Evolutionary conservation across 306 rosid genomes (phyloP), one percentile per base, ranked within the genome.

Genomic region (Geum urbanum): DNA sequence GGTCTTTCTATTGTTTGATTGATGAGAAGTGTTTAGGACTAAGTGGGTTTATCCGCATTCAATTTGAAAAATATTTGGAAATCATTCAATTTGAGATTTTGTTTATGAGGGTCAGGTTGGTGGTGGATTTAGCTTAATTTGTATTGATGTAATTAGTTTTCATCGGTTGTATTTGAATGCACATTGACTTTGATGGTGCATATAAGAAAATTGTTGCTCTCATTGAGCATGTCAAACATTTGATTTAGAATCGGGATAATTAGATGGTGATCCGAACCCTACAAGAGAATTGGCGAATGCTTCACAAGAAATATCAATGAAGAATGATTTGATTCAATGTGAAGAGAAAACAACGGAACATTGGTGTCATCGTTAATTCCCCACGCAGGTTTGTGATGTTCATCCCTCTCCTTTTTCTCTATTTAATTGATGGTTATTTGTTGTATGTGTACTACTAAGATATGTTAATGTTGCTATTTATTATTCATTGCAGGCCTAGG

Each of bases 151-250:
- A n/a, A n/a, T n/a, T n/a, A n/a, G n/a, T n/a, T n/a, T n/a, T n/a
- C n/a, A n/a, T n/a, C n/a, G n/a, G n/a, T n/a, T n/a, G n/a, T n/a
- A n/a, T n/a, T n/a, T n/a, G n/a, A n/a, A n/a, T n/a, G n/a, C n/a
- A n/a, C n/a, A n/a, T n/a, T n/a, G n/a, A 89, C 55, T 92, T 95
- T 44, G 98, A 92, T 32, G 98, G 96, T 4, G 98, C 89, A 15
- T 92, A 96, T 46, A 92, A 92, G 70, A 92, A 96, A 5, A 92
- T 91, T 66, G 96, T 96, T 51, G 98, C 96, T 32, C 98, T 96
- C 64, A 92, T 92, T 54, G 98, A 92, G 71, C 90, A 96, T 9
- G 88, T 89, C 22, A 92, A 92, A 43, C 98, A 89, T 62, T 74
- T 92, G 83, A 92, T 92, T 62, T 96, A 92, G 64, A 92, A 92